Conservation (phyloP, 2,329 filamentous ascomycete species). For the Neonectria sp. region DNA sequence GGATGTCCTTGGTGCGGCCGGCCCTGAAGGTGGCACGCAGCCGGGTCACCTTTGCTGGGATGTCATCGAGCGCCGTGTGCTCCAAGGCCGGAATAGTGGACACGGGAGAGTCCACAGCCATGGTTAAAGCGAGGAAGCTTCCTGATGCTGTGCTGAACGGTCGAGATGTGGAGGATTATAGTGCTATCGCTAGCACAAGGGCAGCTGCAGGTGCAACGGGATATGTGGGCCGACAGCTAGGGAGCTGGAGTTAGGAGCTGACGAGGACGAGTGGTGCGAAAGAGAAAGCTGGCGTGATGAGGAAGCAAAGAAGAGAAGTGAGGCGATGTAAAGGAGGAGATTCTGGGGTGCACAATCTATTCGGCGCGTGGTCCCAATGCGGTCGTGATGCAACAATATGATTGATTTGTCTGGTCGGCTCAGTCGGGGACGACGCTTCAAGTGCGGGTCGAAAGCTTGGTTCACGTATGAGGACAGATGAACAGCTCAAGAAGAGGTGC, state of each 20-base stretch:
- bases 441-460: constrained; percentile 2
- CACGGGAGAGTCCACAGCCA: constrained; percentile 58
- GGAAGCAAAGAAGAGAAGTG: constrained; percentile 11
- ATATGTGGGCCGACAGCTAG: not conserved
- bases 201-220: not conserved
- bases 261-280: not conserved
- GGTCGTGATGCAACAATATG: constrained; percentile 21
- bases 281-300: constrained; percentile 8
- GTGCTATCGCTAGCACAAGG: not conserved
- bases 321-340: not conserved
- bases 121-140: constrained; percentile 13
- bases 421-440: constrained; percentile 20
- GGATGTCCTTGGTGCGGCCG: constrained; percentile 85
- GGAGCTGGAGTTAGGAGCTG: not conserved
- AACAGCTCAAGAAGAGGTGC: not conserved
- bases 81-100: constrained; percentile 65
- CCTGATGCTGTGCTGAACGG: not conserved
- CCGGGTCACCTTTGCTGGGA: constrained; percentile 72
- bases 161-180: not conserved
- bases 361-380: constrained; percentile 28
- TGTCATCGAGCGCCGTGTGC: constrained; percentile 76
- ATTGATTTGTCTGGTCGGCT: constrained; percentile 14
- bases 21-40: constrained; percentile 80
- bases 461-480: not conserved
- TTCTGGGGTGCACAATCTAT: constrained; percentile 4